Evolutionary conservation across 352 stramenopile genomes (phyloP), one percentile per base, ranked within the genome.

Genomic region (Phytophthora ohioensis): DNA sequence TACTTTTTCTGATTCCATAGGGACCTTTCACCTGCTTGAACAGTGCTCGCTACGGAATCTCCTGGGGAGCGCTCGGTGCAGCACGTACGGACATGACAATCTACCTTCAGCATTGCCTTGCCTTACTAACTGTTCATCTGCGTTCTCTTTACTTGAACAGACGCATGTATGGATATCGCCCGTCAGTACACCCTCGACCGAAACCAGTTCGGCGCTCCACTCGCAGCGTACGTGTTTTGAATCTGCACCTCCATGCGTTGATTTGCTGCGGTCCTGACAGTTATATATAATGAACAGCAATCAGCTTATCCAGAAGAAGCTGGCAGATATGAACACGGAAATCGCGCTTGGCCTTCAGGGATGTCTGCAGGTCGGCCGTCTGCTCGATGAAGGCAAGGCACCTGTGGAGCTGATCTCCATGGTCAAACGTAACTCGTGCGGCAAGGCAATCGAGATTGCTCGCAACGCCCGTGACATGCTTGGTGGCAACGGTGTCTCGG

Each of bases 21-120:
- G 97, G 96, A n/a, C 97, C 97, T 11, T 99, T 99, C 78, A 97
- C 88, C 41, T 99, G 97, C 70, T 72, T 99, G 13, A 99, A 99
- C 82, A 99, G 97, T 71, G 97, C 97, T 49, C 90, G 97, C 27
- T 99, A 96, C 73, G 97, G 97, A 36, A 99, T 99, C 74, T 95
- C 97, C 12, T 99, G 97, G 97, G 97, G 97, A 59, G 91, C 94
- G 11, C 84, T 99, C 52, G 98, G 97, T 43, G 97, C 97, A 60
- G 97, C 97, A 64, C 91, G 86, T 95, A 85, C 49, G 86, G 61
- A 5, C 17, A n/a, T 57, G 17, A 10, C 11, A 27, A 0, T 48
- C 13, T 57, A 42, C 32, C 21, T 17, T 4, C n/a, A 4, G 5
- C 38, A 39, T 21, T n/a, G 43, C 51, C 8, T 21, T 38, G 34